Evolutionary conservation across 2,329 filamentous ascomycete genomes (phyloP).

Genomic region (Sporothrix globosa): DNA sequence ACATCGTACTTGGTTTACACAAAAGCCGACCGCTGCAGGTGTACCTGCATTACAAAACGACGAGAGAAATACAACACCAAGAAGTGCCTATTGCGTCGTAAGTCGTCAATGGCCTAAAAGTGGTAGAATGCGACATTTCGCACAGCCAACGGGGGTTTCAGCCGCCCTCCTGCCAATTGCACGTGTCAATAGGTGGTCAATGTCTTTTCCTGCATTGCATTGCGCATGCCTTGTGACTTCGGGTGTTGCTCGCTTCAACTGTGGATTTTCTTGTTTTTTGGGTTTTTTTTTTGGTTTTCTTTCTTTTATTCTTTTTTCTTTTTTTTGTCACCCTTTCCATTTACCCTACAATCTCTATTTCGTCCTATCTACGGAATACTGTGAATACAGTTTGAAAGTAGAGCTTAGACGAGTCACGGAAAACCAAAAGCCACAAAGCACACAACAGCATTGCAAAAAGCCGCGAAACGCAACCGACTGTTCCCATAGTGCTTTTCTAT

Average conservation of each 20-base stretch:
- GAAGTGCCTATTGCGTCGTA: background rate
- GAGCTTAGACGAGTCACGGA: background rate
- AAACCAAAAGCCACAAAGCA: slow-evolving; percentile 25
- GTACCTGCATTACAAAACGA: too few species aligned
- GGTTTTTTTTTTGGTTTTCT: background rate
- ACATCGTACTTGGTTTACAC: background rate
- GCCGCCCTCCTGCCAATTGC: slow-evolving; percentile 1
- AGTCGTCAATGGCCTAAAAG: background rate
- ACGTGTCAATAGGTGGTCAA: slow-evolving; percentile 13
- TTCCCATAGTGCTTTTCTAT: slow-evolving; percentile 21
- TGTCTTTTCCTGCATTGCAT: slow-evolving; percentile 6
- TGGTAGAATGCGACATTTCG: slow-evolving; percentile 14
- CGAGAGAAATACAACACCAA: background rate
- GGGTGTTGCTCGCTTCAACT: background rate
- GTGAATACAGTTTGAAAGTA: background rate
- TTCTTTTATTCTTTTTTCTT: too few species aligned
- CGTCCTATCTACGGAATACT: too few species aligned
- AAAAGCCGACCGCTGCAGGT: too few species aligned
- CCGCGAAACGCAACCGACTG: background rate
- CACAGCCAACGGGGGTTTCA: slow-evolving; percentile 25
- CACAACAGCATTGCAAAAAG: slow-evolving; percentile 18
- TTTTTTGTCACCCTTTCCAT: too few species aligned
- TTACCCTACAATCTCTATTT: too few species aligned
- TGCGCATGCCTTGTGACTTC: background rate
- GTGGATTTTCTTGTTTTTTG: background rate